Conservation (phyloP, 805 yeast genomes). For the Myxozyma lipomycoides region DNA sequence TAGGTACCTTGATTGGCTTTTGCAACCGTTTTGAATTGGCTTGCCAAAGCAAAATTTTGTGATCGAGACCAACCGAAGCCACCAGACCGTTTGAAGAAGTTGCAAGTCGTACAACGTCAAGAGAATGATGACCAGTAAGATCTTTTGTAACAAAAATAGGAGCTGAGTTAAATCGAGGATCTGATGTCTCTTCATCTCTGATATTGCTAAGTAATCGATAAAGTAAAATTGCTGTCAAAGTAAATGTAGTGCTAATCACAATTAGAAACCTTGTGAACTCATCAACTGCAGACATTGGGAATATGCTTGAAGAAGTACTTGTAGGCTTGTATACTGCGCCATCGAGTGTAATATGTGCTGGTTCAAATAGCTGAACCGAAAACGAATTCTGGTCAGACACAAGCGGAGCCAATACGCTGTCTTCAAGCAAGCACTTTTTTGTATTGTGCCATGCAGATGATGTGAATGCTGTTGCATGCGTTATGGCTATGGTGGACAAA, state of each 20-base stretch:
- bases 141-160: slow-evolving; percentile 38
- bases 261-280: slow-evolving; percentile 5
- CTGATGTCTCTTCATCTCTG: slow-evolving; percentile 28
- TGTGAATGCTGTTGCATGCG: not conserved
- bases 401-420: slow-evolving; percentile 2
- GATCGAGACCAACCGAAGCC: slow-evolving; percentile 70
- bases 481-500: no score
- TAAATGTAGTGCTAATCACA: slow-evolving; percentile 5
- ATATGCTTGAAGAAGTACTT: not conserved
- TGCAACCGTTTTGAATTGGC: slow-evolving; percentile 24
- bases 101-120: slow-evolving; percentile 60
- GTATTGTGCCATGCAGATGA: slow-evolving; percentile 2
- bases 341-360: slow-evolving; percentile 8
- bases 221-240: slow-evolving; percentile 15
- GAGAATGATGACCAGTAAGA: slow-evolving; percentile 50
- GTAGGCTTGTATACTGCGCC: not conserved
- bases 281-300: not conserved
- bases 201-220: slow-evolving; percentile 21
- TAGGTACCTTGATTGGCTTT: slow-evolving; percentile 28
- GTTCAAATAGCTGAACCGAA: slow-evolving; percentile 12
- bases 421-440: not conserved
- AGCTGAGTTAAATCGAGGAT: slow-evolving; percentile 30
- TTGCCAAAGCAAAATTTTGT: slow-evolving; percentile 65
- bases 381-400: slow-evolving; percentile 6
- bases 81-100: slow-evolving; percentile 60